Conservation (phyloP, 352 stramenopile species). For the Globisporangium yorkense region DNA sequence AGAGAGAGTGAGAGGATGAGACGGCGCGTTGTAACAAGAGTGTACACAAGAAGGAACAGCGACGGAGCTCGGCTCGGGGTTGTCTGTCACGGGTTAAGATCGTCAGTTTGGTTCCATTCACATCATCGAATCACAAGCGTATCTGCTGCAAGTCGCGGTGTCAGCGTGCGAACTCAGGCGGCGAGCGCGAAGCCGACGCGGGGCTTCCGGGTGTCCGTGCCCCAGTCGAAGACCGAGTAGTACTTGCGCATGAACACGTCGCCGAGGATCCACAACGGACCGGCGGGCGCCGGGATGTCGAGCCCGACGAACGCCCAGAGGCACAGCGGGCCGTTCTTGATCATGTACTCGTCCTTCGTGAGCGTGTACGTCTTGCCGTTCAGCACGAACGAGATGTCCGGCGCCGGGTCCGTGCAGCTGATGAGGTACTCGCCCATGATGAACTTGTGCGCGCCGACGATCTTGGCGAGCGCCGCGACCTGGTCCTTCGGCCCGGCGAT, state of each 20-base stretch:
- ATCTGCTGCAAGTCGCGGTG: neutral
- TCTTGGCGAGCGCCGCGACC: slow-evolving; percentile 15
- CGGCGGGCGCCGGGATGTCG: slow-evolving; percentile 7
- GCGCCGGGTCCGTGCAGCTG: slow-evolving; percentile 78
- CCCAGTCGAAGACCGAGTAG: slow-evolving; percentile 90
- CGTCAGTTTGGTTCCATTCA: neutral
- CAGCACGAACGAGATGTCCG: slow-evolving; percentile 88
- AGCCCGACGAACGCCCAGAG: slow-evolving; percentile 12
- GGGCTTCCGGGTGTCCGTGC: slow-evolving; percentile 37
- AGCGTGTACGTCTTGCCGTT: slow-evolving; percentile 84
- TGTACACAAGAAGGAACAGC: neutral
- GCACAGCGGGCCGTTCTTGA: slow-evolving; percentile 44
- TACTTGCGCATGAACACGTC: slow-evolving; percentile 93
- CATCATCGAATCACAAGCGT: neutral
- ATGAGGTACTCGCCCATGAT: slow-evolving; percentile 91
- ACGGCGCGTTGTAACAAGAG: slow-evolving; percentile 4
- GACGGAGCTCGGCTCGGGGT: neutral
- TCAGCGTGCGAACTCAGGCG: slow-evolving; percentile 14
- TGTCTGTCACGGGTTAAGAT: neutral
- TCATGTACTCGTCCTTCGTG: slow-evolving; percentile 85
- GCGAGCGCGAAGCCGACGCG: slow-evolving; percentile 73
- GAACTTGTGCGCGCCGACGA: slow-evolving; percentile 68
- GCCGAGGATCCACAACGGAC: slow-evolving; percentile 43
- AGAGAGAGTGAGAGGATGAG: neutral
- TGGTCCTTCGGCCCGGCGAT: slow-evolving; percentile 14